Evolutionary conservation across 176 grass and related monocot genomes (phyloP).

Genomic region (Typha latifolia): DNA sequence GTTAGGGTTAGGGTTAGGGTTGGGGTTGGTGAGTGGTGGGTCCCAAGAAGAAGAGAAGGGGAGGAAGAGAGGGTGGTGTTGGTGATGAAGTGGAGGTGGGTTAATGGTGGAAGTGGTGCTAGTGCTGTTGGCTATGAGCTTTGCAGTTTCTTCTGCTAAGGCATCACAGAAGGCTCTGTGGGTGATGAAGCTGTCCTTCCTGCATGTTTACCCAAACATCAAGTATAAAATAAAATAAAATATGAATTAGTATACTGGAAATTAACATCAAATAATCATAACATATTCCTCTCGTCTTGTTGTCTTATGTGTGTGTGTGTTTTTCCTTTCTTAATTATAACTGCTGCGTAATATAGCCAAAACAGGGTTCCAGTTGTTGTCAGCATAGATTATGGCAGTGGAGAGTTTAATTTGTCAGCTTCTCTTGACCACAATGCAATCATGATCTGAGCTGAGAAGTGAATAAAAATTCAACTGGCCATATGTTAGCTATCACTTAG

Average conservation of each 20-base stretch:
- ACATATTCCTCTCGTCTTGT: too few relatives aligned
- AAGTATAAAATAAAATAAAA: neutral
- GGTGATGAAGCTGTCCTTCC: conserved; percentile 91
- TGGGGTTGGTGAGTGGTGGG: neutral
- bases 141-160: conserved; percentile 93
- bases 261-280: too few relatives aligned
- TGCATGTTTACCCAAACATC: conserved; percentile 21
- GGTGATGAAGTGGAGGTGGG: conserved; percentile 10
- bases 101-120: conserved; percentile 1
- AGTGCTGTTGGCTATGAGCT: conserved; percentile 42
- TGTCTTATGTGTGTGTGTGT: too few relatives aligned
- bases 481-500: too few relatives aligned
- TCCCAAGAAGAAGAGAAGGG: conserved; percentile 28
- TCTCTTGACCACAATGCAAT: conserved; percentile 10
- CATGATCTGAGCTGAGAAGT: conserved; percentile 1
- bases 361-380: neutral
- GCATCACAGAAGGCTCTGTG: conserved; percentile 98
- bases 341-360: neutral
- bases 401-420: neutral
- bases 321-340: too few relatives aligned
- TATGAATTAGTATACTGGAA: neutral
- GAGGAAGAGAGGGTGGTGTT: conserved; percentile 32
- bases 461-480: neutral
- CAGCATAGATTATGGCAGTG: neutral
- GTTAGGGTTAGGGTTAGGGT: conserved; percentile 17